phyloP scores from a whole-genome alignment of 805 yeast species.

The Candida loeiensis region DNA sequence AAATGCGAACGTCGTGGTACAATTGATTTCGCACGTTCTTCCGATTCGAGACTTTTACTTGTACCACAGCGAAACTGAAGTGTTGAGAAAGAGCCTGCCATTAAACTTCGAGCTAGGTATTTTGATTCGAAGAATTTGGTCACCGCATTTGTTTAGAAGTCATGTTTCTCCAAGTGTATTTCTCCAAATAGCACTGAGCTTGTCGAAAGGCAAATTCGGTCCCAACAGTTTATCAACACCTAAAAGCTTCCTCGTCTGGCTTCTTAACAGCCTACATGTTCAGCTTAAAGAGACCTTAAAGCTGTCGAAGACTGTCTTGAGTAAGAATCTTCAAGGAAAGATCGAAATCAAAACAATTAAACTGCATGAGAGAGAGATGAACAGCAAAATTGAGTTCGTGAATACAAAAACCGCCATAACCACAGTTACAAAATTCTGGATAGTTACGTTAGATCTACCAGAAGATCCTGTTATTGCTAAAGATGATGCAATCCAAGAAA shows the following conservation, averaged over 20 bases:
- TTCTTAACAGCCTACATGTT: constrained; percentile 45
- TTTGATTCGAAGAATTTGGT: constrained; percentile 46
- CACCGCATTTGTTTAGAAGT: constrained; percentile 49
- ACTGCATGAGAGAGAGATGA: constrained; percentile 12
- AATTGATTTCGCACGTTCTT: constrained; percentile 50
- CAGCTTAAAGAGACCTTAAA: constrained; percentile 12
- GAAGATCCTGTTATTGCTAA: constrained; percentile 46
- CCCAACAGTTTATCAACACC: constrained; percentile 38
- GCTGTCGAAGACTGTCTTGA: constrained; percentile 18
- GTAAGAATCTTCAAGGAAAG: constrained; percentile 51
- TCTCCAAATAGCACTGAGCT: constrained; percentile 36
- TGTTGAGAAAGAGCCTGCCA: constrained; percentile 5
- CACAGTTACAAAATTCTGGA: constrained; percentile 40
- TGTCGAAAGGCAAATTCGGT: constrained; percentile 6
- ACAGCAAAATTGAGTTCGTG: constrained; percentile 23
- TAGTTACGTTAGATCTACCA: constrained; percentile 59
- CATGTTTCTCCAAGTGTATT: constrained; percentile 71
- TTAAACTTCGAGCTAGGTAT: constrained; percentile 21
- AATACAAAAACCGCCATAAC: constrained; percentile 5
- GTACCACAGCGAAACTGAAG: background rate
- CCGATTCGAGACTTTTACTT: constrained; percentile 40
- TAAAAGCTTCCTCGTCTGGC: constrained; percentile 55
- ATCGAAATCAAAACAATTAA: constrained; percentile 28
- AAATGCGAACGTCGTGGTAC: constrained; percentile 56
- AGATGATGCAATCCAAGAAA: constrained; percentile 50